These are phyloP conservation scores for Phialophora chinensis DNA, from an alignment of 2,329 filamentous ascomycete species.

Conservation along the genomic window DNA sequence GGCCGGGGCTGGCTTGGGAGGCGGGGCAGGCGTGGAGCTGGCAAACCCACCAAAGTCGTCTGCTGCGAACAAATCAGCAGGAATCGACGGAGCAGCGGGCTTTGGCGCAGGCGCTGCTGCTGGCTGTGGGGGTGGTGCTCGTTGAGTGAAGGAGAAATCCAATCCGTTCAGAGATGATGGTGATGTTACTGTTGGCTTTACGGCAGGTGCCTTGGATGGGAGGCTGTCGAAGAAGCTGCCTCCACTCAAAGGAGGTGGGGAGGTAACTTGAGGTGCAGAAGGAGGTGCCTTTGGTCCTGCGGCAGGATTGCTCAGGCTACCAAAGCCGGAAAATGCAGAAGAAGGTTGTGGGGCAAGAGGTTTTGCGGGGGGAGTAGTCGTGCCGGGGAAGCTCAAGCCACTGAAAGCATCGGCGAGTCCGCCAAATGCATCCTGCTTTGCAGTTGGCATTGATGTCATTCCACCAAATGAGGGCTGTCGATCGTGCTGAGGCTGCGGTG, in stretches of 20 bases:
- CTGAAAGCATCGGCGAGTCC: conserved; percentile 83
- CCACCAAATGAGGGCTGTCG: conserved; percentile 70
- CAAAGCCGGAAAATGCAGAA: conserved; percentile 68
- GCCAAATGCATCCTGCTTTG: conserved; percentile 61
- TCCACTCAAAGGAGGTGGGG: conserved; percentile 64
- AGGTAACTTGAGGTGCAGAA: conserved; percentile 56
- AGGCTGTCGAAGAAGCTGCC: conserved; percentile 84
- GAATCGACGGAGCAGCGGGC: conserved; percentile 53
- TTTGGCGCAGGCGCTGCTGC: conserved; percentile 52
- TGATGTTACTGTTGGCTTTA: conserved; percentile 52
- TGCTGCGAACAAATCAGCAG: conserved; percentile 39
- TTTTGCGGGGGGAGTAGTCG: conserved; percentile 54
- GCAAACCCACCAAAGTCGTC: conserved; percentile 41
- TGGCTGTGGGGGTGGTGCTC: conserved; percentile 52
- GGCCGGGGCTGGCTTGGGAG: conserved; percentile 45
- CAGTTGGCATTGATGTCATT: conserved; percentile 63
- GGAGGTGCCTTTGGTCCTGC: conserved; percentile 47
- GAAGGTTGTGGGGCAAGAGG: conserved; percentile 42
- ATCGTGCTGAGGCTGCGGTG: conserved; percentile 58
- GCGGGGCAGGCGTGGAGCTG: conserved; percentile 35
- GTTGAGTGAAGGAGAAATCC: conserved; percentile 71
- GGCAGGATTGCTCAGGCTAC: conserved; percentile 54
- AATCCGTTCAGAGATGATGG: conserved; percentile 62
- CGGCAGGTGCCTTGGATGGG: conserved; percentile 59
- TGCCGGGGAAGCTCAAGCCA: conserved; percentile 65